A percentile compares a stretch with the other conserved stretches of the same genome.
Conservation (phyloP, 495 filamentous ascomycete genomes). For the Neurospora africana region DNA sequence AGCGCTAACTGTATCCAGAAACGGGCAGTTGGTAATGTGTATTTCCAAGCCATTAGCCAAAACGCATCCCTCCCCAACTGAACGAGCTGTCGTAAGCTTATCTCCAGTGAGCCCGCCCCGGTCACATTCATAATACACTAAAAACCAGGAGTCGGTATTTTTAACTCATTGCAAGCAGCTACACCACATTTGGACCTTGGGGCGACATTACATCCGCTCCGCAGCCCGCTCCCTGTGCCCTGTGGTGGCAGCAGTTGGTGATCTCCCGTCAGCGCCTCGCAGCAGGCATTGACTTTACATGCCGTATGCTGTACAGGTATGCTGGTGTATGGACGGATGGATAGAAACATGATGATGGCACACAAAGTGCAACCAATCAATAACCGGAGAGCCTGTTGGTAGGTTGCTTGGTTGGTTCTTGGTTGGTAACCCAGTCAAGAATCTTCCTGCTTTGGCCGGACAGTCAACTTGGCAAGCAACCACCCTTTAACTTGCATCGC, state of each 20-base stretch:
- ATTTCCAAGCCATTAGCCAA: neutral
- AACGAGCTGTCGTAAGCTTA: conserved; percentile 11
- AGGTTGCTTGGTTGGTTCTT: neutral
- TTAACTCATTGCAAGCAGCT: neutral
- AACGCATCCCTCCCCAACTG: neutral
- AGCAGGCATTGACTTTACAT: neutral
- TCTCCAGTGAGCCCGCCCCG: neutral
- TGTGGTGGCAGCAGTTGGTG: neutral
- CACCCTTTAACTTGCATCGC: neutral
- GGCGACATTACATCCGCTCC: neutral
- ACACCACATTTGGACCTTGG: neutral
- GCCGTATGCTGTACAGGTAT: neutral
- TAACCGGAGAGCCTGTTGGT: neutral
- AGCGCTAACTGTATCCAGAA: neutral
- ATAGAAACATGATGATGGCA: neutral
- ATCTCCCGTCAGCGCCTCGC: neutral
- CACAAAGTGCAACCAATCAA: neutral
- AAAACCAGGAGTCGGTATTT: neutral
- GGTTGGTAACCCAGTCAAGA: neutral
- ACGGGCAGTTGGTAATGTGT: neutral
- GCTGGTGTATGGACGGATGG: neutral
- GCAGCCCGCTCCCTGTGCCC: neutral
- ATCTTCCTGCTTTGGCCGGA: neutral
- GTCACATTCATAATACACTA: neutral
- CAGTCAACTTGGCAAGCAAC: neutral